These are phyloP conservation scores for Raddia guianensis DNA, from an alignment of 176 grass and related monocot genomes.

Conservation along the genomic window DNA sequence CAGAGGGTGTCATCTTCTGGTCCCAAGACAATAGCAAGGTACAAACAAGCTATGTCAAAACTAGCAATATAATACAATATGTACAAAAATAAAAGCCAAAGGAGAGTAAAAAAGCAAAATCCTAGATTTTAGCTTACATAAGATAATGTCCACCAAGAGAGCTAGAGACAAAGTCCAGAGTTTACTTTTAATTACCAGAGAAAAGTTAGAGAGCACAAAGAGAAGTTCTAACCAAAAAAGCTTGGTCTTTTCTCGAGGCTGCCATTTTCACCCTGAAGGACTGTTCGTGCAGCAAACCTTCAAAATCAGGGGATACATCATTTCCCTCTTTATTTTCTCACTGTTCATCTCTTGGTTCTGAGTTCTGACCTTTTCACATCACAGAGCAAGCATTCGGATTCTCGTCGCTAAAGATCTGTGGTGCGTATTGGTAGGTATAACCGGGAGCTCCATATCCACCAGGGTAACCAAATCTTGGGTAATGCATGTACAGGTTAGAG, in stretches of 20 bases:
- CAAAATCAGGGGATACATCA: conserved; percentile 30
- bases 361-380: conserved; percentile 58
- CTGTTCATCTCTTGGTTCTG: conserved; percentile 16
- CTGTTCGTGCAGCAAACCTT: conserved; percentile 32
- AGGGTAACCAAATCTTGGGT: conserved; percentile 45
- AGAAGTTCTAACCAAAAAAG: conserved; percentile 25
- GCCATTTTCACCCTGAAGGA: not conserved
- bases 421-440: conserved; percentile 57
- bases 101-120: conserved; percentile 33
- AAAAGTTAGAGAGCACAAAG: conserved; percentile 26
- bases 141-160: not conserved
- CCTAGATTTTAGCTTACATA: conserved; percentile 43
- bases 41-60: conserved; percentile 14
- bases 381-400: conserved; percentile 71
- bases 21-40: not conserved
- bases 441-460: conserved; percentile 37
- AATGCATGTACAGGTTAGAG: conserved; percentile 50
- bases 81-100: conserved; percentile 13
- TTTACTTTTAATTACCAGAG: conserved; percentile 42
- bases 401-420: conserved; percentile 71
- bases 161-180: not conserved
- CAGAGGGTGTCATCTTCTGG: not conserved
- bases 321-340: conserved; percentile 36
- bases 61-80: conserved; percentile 42
- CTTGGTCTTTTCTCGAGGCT: not conserved